phyloP scores from a whole-genome alignment of 2,329 filamentous ascomycete species.

The Fusarium sp. region DNA sequence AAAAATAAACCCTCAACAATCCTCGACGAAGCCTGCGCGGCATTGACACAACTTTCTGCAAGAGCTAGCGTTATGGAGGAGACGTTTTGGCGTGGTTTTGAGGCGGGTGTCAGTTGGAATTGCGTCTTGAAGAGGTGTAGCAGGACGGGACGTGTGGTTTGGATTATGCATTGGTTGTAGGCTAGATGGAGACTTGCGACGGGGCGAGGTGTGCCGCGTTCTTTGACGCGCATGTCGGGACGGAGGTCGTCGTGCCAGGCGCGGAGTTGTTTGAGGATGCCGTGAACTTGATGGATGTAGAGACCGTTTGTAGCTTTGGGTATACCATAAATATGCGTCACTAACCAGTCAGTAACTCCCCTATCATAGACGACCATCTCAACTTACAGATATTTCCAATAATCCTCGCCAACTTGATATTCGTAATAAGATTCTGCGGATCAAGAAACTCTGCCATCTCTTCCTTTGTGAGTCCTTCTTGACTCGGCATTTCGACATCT shows the following conservation, averaged over 20 bases:
- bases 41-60: constrained; percentile 51
- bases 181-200: constrained; percentile 48
- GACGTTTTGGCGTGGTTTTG: constrained; percentile 32
- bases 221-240: constrained; percentile 41
- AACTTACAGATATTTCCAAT: constrained; percentile 47
- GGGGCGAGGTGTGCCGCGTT: constrained; percentile 41
- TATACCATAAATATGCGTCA: constrained; percentile 48
- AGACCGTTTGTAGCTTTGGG: constrained; percentile 47
- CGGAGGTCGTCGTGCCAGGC: constrained; percentile 47
- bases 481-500: constrained; percentile 50
- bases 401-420: constrained; percentile 48
- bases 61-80: constrained; percentile 50
- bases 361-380: accelerated
- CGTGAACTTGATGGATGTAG: constrained; percentile 47
- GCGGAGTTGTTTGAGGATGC: constrained; percentile 47
- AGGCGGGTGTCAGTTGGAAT: constrained; percentile 34
- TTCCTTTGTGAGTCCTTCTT: constrained; percentile 46
- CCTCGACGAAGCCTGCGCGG: constrained; percentile 46
- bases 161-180: constrained; percentile 53
- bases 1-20: constrained; percentile 46
- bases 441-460: constrained; percentile 49
- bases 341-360: neutral
- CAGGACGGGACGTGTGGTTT: constrained; percentile 49
- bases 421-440: constrained; percentile 44
- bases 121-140: constrained; percentile 50